Evolutionary conservation across 2,329 filamentous ascomycete genomes (phyloP).

Genomic region (Colletotrichum sp.): DNA sequence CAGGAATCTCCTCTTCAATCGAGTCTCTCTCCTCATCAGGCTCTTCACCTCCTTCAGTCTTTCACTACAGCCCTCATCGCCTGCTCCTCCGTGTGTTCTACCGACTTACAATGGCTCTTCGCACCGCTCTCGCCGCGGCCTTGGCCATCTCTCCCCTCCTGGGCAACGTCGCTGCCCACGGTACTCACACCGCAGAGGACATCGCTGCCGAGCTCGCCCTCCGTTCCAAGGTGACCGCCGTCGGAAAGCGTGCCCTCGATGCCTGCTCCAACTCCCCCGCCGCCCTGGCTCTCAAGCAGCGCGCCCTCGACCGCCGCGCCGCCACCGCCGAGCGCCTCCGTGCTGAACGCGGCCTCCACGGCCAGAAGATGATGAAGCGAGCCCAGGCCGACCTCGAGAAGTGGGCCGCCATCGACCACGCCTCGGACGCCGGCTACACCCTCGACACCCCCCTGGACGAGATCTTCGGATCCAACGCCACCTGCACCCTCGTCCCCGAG

Average conservation of each 20-base stretch:
- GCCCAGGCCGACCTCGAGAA: conserved; percentile 34
- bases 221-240: conserved; percentile 33
- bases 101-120: conserved; percentile 1
- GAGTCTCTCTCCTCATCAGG: background rate
- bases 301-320: conserved; percentile 44
- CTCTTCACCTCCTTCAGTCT: conserved; percentile 1
- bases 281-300: conserved; percentile 41
- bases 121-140: conserved; percentile 4
- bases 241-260: conserved; percentile 41
- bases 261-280: conserved; percentile 43
- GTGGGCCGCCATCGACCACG: conserved; percentile 39
- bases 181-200: conserved; percentile 33
- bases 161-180: conserved; percentile 31
- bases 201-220: conserved; percentile 37
- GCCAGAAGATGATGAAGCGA: conserved; percentile 36
- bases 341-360: conserved; percentile 37
- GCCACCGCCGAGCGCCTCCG: conserved; percentile 42
- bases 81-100: background rate
- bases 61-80: background rate
- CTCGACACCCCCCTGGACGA: conserved; percentile 36
- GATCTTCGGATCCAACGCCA: conserved; percentile 22
- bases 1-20: background rate
- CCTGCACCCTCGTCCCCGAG: conserved; percentile 17
- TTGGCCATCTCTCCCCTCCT: conserved; percentile 23
- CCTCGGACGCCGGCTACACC: conserved; percentile 29